Conservation (phyloP, 495 filamentous ascomycete species). For the Talaromyces thailandensis region DNA sequence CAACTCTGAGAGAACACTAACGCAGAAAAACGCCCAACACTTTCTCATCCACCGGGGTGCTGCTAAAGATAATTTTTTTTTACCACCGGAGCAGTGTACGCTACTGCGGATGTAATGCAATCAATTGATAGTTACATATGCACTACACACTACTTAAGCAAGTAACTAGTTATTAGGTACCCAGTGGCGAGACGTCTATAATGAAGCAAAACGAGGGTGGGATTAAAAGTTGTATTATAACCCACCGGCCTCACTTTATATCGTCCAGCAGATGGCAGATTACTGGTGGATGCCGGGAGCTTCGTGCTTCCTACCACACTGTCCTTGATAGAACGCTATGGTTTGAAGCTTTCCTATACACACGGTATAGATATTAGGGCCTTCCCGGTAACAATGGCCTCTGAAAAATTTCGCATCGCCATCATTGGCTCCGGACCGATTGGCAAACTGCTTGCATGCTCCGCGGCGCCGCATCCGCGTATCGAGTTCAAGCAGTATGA, state of each 20-base stretch:
- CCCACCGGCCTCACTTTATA: neutral
- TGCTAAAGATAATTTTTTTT: neutral
- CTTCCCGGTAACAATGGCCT: neutral
- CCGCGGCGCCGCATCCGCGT: constrained; percentile 1
- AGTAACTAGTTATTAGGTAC: too few relatives aligned
- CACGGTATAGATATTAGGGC: neutral
- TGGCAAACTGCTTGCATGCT: constrained; percentile 4
- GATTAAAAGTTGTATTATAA: neutral
- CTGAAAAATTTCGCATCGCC: constrained; percentile 4
- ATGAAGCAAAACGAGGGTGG: neutral
- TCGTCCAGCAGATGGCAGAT: neutral
- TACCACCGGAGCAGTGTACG: neutral
- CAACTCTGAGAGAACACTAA: neutral
- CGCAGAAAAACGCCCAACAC: neutral
- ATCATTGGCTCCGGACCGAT: constrained; percentile 4
- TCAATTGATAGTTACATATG: neutral
- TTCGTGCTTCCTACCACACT: neutral
- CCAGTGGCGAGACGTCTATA: neutral
- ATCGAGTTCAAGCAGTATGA: constrained; percentile 3
- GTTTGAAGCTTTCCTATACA: neutral
- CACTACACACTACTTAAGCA: neutral
- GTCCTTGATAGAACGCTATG: neutral
- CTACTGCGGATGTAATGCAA: neutral
- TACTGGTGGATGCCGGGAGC: neutral
- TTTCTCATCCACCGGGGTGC: neutral